Conservation (phyloP, 2,329 filamentous ascomycete species). For the Hypomyces rosellus region DNA sequence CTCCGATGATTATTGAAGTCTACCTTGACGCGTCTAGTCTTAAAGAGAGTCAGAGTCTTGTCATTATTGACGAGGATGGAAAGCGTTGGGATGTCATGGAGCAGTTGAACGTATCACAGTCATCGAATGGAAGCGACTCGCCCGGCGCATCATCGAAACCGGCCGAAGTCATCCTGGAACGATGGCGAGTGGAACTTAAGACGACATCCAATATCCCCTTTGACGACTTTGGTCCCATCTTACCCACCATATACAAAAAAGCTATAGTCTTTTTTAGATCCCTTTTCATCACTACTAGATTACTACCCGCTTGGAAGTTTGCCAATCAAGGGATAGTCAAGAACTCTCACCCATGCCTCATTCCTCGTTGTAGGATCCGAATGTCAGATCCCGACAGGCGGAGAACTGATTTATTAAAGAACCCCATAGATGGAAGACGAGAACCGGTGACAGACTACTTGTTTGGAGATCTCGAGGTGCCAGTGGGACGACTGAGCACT, state of each 20-base stretch:
- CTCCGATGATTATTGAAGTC: constrained; percentile 82
- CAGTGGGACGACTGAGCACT: constrained; percentile 75
- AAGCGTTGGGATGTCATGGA: constrained; percentile 91
- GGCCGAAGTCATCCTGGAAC: constrained; percentile 77
- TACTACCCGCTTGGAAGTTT: constrained; percentile 83
- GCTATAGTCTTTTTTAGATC: constrained; percentile 91
- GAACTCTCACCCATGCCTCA: constrained; percentile 59
- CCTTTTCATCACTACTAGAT: constrained; percentile 72
- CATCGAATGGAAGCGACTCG: constrained; percentile 42
- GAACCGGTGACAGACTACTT: constrained; percentile 62
- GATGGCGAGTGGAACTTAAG: constrained; percentile 83
- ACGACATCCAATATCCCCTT: constrained; percentile 38
- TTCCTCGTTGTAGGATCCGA: constrained; percentile 73
- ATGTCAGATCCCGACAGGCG: constrained; percentile 51
- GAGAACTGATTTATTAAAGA: constrained; percentile 58
- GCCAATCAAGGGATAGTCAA: constrained; percentile 66
- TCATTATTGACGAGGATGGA: constrained; percentile 79
- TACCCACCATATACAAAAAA: constrained; percentile 95
- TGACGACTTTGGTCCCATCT: constrained; percentile 53
- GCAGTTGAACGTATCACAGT: constrained; percentile 61
- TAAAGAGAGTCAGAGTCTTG: constrained; percentile 77
- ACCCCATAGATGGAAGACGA: constrained; percentile 31
- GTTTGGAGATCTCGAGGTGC: constrained; percentile 80
- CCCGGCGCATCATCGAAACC: constrained; percentile 38
- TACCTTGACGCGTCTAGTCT: constrained; percentile 77